Evolutionary conservation across 345 rosid species (phyloP).

Genomic region (Aquilaria sinensis): DNA sequence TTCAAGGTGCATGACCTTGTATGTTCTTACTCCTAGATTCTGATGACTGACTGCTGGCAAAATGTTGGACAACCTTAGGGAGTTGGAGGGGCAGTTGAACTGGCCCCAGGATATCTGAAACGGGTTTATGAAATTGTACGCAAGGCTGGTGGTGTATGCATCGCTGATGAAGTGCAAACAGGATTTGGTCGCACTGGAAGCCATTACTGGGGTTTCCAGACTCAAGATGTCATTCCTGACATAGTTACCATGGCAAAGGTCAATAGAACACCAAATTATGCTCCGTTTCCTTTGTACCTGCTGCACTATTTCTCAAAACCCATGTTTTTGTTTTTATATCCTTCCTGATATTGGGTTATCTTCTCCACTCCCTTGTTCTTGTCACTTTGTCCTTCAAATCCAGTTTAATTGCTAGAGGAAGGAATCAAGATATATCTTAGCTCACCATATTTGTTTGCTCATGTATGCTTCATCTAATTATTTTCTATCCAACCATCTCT

Average conservation of each 20-base stretch:
- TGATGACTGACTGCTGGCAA: constrained; percentile 4
- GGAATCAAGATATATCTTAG: too few relatives aligned
- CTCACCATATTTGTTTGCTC: too few relatives aligned
- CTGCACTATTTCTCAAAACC: background rate
- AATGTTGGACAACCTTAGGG: constrained; percentile 38
- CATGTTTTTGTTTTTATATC: background rate
- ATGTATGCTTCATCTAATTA: too few relatives aligned
- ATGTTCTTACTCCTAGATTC: background rate
- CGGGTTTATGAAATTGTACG: constrained; percentile 71
- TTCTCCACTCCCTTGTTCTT: background rate
- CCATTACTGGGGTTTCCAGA: constrained; percentile 92
- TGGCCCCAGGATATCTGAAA: constrained; percentile 91
- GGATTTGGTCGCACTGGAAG: constrained; percentile 95
- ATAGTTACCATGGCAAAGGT: constrained; percentile 99
- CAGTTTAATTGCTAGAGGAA: background rate
- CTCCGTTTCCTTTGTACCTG: background rate
- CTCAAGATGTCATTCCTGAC: constrained; percentile 92
- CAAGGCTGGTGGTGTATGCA: constrained; percentile 88
- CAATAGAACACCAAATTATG: constrained; percentile 1
- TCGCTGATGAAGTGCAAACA: constrained; percentile 95
- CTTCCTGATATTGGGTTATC: background rate
- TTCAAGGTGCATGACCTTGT: constrained; percentile 2
- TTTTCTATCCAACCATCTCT: too few relatives aligned
- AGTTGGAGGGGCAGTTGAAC: constrained; percentile 92
- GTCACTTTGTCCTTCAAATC: background rate